Evolutionary conservation across 1,284 basidiomycete genomes (phyloP), one percentile per base, ranked within the genome.

Genomic region (Papiliotrema terrestris): DNA sequence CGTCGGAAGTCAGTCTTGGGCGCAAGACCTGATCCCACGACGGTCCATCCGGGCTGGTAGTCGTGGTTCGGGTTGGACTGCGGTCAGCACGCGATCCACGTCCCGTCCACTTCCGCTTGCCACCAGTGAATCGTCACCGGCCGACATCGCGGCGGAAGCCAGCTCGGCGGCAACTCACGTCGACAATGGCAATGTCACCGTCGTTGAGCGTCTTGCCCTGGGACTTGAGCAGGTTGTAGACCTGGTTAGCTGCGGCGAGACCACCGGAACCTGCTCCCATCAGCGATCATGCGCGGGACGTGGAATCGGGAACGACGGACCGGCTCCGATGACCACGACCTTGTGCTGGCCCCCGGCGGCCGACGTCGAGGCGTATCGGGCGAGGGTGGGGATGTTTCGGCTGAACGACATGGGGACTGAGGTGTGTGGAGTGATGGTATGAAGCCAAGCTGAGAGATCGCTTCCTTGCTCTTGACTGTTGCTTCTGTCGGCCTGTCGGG

Each of bases 1-100:
- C 83, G 82, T 54, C 86, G 83, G 63, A 89, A 87, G 61, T 88
- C 86, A 49, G 82, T 73, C 67, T 86, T 84, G 57, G 71, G 56
- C 43, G 77, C 77, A 22, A 98, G 81, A 37, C 95, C 95, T 26
- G 89, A 82, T 25, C 92, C 94, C 41, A 94, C 93, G 23, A 97
- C 83, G 2, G 94, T 96, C 93, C 88, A 91, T 73, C 88, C 89
- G 22, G 89, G 89, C 83, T 91, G 71, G 61, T 65, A 69, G 66
- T 75, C 73, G 67, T 73, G 63, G 56, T 70, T 58, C 62, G 58
- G 50, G 54, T 63, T 63, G 37, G 74, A 60, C 38, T 56, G 51
- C 1, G 22, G 3, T 19, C 39, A 39, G 26, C 38, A 23, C 14
- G 23, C 52, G 2, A 25, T 6, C 22, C 39, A 46, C 29, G 29